These are phyloP conservation scores for Acanthamoeba rhysodes DNA, from an alignment of 208 protist species.

Conservation along the genomic window DNA sequence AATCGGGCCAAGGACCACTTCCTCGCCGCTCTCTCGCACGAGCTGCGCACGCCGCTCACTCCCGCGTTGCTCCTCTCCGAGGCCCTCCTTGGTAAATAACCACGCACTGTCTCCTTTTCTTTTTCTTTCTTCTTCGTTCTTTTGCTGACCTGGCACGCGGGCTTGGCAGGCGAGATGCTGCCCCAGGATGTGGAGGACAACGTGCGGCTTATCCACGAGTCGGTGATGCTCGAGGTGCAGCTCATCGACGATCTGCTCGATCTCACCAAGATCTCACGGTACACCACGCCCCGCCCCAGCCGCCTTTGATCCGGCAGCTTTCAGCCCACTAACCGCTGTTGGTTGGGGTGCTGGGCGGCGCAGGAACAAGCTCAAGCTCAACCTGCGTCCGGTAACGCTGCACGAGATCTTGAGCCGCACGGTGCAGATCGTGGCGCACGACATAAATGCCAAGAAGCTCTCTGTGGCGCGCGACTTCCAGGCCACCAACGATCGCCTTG, in stretches of 20 bases:
- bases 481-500: neutral
- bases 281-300: no score
- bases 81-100: neutral
- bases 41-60: conserved; percentile 46
- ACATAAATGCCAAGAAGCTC: neutral
- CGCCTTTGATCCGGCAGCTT: no score
- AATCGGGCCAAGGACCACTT: conserved; percentile 58
- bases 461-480: neutral
- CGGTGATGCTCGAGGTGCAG: conserved; percentile 25
- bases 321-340: no score
- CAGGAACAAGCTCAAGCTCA: conserved; percentile 24
- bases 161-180: neutral
- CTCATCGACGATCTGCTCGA: conserved; percentile 63
- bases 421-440: conserved; percentile 33
- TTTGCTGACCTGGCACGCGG: no score
- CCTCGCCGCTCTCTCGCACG: conserved; percentile 41
- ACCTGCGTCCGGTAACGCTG: neutral
- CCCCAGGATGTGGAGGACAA: conserved; percentile 11
- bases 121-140: no score
- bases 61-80: conserved; percentile 15
- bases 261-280: conserved; percentile 30
- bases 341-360: no score
- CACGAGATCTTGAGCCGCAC: neutral
- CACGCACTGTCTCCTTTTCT: no score
- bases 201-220: conserved; percentile 1